Evolutionary conservation across 768 basidiomycete species (phyloP).

Genomic region (Lactarius trivialis): DNA sequence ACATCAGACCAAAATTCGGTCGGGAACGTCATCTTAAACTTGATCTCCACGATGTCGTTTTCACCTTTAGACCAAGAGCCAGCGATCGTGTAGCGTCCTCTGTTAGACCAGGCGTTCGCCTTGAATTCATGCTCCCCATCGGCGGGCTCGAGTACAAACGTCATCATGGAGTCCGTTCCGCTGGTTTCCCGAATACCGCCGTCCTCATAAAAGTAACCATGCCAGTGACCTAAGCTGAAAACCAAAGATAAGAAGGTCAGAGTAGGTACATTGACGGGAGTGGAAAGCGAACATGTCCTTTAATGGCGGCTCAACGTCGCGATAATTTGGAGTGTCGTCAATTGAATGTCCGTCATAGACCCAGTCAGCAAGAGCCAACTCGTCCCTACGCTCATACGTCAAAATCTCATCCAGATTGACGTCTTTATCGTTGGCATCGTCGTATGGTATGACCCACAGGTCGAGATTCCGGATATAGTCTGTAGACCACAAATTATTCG

Average conservation of each 20-base stretch:
- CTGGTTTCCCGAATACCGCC: neutral
- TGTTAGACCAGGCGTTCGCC: slow-evolving; percentile 11
- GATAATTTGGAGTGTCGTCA: neutral
- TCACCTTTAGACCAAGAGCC: slow-evolving; percentile 20
- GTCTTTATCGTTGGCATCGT: slow-evolving; percentile 6
- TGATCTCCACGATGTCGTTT: slow-evolving; percentile 15
- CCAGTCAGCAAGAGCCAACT: slow-evolving; percentile 3
- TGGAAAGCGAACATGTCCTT: slow-evolving; percentile 6
- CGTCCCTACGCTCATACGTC: neutral
- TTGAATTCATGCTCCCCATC: slow-evolving; percentile 13
- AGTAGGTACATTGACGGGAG: neutral
- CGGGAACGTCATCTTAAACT: slow-evolving; percentile 19
- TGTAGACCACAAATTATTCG: neutral
- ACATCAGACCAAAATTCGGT: neutral
- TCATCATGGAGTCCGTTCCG: slow-evolving; percentile 8
- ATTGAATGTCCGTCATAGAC: slow-evolving; percentile 15
- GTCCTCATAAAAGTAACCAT: slow-evolving; percentile 11
- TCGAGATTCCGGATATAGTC: neutral
- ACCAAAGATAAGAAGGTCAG: neutral
- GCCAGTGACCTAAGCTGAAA: slow-evolving; percentile 16
- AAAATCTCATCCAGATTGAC: slow-evolving; percentile 7
- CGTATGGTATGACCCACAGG: neutral
- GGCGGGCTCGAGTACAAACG: slow-evolving; percentile 8
- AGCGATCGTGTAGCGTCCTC: slow-evolving; percentile 17
- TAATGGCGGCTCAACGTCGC: slow-evolving; percentile 3